Conservation (phyloP, 2,329 filamentous ascomycete species). For the Pseudonectria foliicola region DNA sequence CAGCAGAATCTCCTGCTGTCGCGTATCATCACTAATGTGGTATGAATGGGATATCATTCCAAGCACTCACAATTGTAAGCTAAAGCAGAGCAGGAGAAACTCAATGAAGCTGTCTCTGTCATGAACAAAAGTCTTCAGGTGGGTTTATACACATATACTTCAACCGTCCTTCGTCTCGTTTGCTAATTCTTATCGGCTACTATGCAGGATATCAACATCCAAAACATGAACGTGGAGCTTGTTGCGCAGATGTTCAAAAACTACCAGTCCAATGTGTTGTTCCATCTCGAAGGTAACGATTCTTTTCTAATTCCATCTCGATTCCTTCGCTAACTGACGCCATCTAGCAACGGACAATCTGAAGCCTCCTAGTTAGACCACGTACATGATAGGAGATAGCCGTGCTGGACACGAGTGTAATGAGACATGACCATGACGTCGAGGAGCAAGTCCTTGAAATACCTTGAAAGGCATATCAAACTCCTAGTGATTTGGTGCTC, state of each 20-base stretch:
- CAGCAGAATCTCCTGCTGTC: conserved; percentile 91
- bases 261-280: conserved; percentile 95
- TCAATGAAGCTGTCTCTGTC: conserved; percentile 88
- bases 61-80: neutral
- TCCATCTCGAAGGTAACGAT: conserved; percentile 81
- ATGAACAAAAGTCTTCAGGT: conserved; percentile 91
- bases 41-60: conserved; percentile 41
- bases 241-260: conserved; percentile 99
- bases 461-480: no score
- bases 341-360: conserved; percentile 70
- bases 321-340: conserved; percentile 4
- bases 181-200: conserved; percentile 4
- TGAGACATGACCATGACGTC: no score
- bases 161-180: neutral
- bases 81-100: conserved; percentile 64
- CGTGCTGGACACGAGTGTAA: neutral
- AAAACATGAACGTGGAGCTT: conserved; percentile 98
- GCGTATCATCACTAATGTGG: conserved; percentile 95
- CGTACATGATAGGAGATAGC: neutral
- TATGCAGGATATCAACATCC: conserved; percentile 84
- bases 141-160: no score
- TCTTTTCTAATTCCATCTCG: neutral
- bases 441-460: neutral
- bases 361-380: conserved; percentile 53
- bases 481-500: no score